Base-by-base conservation (phyloP, 78 protist genomes). In the Anaeramoeba flamelloides region DNA sequence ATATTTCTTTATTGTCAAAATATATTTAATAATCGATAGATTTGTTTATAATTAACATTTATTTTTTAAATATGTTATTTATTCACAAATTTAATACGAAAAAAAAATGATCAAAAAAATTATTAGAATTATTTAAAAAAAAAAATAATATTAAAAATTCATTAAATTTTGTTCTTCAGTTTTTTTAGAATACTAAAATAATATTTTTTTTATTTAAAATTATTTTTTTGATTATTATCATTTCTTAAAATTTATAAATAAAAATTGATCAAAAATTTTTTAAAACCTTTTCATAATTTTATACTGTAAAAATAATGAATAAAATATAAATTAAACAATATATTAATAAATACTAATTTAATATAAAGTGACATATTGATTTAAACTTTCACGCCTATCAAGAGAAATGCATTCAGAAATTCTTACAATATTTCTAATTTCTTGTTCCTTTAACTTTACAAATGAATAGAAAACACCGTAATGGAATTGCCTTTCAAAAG, bases 371-470 rank as follows among this genome's bases (percentile, higher is more conserved):
- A n/a, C n/a, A n/a, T n/a, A 79, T n/a, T 79, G 81, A 8, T 79
- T 31, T 64, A 79, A 12, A 26, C 74, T 8, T 22, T 79, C 81
- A 36, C 40, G 12, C 74, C 53, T 79, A 26, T 79, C 53, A 12
- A 64, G 83, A 41, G 84, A 65, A n/a, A 94, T 92, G 91, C 98
- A 95, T 82, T 94, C 98, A 0, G 95, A 90, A 64, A 95, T 91
- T 97, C 98, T 94, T 36, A 94, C 92, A 64, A 95, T 88, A 91
- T 95, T 95, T 79, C 94, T 86, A 76, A 26, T 17, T 41, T 79
- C 89, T 64, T 94, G 98, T 86, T 94, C 98, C 90, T 89, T 92
- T 76, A 94, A 90, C 85, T 86, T 82, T 40, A 88, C 38, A 41
- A 74, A 90, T 36, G 95, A 85, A 77, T 91, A 96, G 90, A 91